Conservation (phyloP, 164 flowering plant genomes). For the Buxus sempervirens region DNA sequence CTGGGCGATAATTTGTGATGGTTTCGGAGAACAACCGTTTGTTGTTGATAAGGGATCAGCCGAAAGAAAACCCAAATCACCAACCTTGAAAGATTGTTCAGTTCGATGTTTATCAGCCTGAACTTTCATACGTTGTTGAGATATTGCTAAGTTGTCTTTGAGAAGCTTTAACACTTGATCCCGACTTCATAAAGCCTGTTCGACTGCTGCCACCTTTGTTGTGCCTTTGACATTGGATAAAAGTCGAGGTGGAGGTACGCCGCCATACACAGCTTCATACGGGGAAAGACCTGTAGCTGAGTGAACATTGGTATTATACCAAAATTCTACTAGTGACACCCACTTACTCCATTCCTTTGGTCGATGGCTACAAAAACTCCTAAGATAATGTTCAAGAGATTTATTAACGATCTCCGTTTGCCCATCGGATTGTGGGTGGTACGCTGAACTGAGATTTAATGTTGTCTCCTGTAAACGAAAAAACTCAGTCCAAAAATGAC, state of each 20-base stretch:
- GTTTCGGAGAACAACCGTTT: not conserved
- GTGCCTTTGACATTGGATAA: not conserved
- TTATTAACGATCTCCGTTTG: not conserved
- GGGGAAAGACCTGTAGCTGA: not conserved
- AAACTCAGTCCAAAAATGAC: not conserved
- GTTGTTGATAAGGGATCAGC: not conserved
- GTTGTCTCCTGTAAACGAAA: not conserved
- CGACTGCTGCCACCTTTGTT: not conserved
- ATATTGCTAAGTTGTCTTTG: not conserved
- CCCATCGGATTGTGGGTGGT: not conserved
- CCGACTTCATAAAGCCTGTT: not conserved
- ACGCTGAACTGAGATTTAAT: not conserved
- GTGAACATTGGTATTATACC: not conserved
- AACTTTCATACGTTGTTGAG: not conserved
- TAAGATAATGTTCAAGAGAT: not conserved
- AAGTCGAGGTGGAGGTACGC: not conserved
- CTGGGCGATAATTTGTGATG: not conserved
- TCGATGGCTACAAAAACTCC: not conserved
- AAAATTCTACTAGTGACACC: not conserved
- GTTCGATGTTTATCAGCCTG: not conserved
- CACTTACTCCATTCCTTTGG: not conserved
- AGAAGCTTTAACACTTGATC: not conserved
- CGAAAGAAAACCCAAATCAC: not conserved
- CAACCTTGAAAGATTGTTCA: not conserved
- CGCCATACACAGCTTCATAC: not conserved